phyloP scores from a whole-genome alignment of 2,329 filamentous ascomycete species.

The Colletotrichum salicis region DNA sequence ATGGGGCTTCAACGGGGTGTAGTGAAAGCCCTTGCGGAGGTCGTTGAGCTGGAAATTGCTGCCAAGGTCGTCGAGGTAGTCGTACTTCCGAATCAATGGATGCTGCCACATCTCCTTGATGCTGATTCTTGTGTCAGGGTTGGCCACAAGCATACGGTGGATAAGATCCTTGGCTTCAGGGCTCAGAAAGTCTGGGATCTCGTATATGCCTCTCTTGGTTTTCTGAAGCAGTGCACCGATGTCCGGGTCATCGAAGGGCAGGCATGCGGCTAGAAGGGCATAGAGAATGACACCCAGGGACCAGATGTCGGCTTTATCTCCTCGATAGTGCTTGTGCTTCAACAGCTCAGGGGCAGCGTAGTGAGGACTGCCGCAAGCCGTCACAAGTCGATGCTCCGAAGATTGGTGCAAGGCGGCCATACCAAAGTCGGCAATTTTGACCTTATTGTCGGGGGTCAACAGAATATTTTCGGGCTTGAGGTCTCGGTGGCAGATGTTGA shows the following conservation, averaged over 20 bases:
- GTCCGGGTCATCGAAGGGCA: slow-evolving; percentile 82
- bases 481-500: slow-evolving; percentile 96
- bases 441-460: slow-evolving; percentile 76
- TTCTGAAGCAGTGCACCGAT: slow-evolving; percentile 70
- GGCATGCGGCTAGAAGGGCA: slow-evolving; percentile 82
- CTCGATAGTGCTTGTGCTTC: slow-evolving; percentile 79
- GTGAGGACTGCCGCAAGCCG: slow-evolving; percentile 94
- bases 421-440: slow-evolving; percentile 97
- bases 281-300: slow-evolving; percentile 91
- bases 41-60: slow-evolving; percentile 64
- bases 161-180: slow-evolving; percentile 82
- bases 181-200: slow-evolving; percentile 71
- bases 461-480: slow-evolving; percentile 98
- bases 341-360: slow-evolving; percentile 96
- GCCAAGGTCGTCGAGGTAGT: slow-evolving; percentile 76
- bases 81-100: slow-evolving; percentile 85
- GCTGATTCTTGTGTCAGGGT: slow-evolving; percentile 81
- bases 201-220: slow-evolving; percentile 69
- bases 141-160: slow-evolving; percentile 78
- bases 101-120: slow-evolving; percentile 88
- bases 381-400: slow-evolving; percentile 80
- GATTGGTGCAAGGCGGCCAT: slow-evolving; percentile 94
- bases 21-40: slow-evolving; percentile 70
- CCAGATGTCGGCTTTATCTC: slow-evolving; percentile 92
- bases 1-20: slow-evolving; percentile 66